Evolutionary conservation across 2,329 filamentous ascomycete species (phyloP), one percentile per base, ranked within the genome.

Genomic region (Colletotrichum orbiculare): DNA sequence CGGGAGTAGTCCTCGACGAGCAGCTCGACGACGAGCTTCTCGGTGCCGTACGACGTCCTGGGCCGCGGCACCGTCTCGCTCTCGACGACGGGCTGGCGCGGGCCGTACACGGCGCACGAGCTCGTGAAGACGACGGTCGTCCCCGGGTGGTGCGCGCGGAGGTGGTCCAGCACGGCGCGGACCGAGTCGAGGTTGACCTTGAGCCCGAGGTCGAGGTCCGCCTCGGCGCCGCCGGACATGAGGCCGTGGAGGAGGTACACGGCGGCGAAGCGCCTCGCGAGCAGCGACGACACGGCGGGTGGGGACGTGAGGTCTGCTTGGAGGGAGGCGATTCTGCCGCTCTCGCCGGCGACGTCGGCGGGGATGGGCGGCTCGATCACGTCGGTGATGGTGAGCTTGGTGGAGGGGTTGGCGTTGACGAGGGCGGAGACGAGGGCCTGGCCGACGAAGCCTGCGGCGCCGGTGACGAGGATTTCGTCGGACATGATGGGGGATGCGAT

Each of bases 371-470:
- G 86, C 53, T 81, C 75, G 67, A 84, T 74, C 17, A 90, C 78
- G 69, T 90, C 88, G 8, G 85, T 87, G 47, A 89, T 78, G 54
- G 83, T 81, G 52, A 90, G 75, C 59, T 81, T 76, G 12, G 81
- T 63, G 46, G 69, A 71, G 1, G 72, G 68, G 2, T 72, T 68
- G 2, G 74, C 73, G 17, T 82, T 77, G 43, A 90, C 76, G 5
- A 91, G 81, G 42, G 86, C 82, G 53, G 80, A 79, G 3, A 86
- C 82, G 25, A 90, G 81, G 50, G 85, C 81, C 73, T 89, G 88
- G 71, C 88, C 88, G 65, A 91, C 85, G 73, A 90, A 90, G 66
- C 88, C 88, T 54, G 85, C 85, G 6, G 83, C 87, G 6, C 88
- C 88, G 10, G 88, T 90, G 70, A 91, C 88, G 72, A 90, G 83